Percentiles rank a stretch among this genome's conserved stretches.
Evolutionary conservation across 495 filamentous ascomycete genomes (phyloP).

Genomic region (Penicillium soppii): DNA sequence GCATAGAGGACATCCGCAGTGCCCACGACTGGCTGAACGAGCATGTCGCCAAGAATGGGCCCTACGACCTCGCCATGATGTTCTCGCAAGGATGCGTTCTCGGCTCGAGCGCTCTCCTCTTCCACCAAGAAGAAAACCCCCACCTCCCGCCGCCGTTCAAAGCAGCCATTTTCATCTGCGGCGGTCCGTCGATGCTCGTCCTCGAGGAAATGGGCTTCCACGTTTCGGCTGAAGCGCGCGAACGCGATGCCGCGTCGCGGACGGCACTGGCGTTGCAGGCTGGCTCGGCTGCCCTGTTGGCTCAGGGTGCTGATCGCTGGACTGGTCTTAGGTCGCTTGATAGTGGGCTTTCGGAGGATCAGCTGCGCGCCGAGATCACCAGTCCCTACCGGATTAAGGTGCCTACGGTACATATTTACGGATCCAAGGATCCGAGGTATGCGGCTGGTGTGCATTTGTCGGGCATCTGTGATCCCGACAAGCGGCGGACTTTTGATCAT

Average conservation of each 20-base stretch:
- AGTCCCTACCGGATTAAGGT: slow-evolving; percentile 48
- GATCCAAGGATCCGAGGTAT: slow-evolving; percentile 56
- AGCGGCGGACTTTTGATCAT: slow-evolving; percentile 52
- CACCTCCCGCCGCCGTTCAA: slow-evolving; percentile 50
- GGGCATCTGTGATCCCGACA: slow-evolving; percentile 48
- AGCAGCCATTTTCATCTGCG: slow-evolving; percentile 60
- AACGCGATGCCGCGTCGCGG: slow-evolving; percentile 32
- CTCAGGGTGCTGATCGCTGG: slow-evolving; percentile 30
- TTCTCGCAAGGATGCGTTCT: slow-evolving; percentile 62
- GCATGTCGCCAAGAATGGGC: slow-evolving; percentile 49
- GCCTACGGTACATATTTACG: slow-evolving; percentile 64
- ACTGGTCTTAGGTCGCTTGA: slow-evolving; percentile 13
- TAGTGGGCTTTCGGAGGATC: slow-evolving; percentile 49
- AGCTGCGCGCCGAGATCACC: slow-evolving; percentile 43
- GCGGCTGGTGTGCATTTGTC: slow-evolving; percentile 55
- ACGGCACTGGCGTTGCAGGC: slow-evolving; percentile 30
- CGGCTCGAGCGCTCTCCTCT: slow-evolving; percentile 42
- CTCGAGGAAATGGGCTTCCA: slow-evolving; percentile 50
- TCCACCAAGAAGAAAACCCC: slow-evolving; percentile 36
- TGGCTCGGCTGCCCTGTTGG: slow-evolving; percentile 26
- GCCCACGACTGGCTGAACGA: slow-evolving; percentile 47
- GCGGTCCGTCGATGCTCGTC: slow-evolving; percentile 47
- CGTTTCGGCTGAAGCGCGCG: slow-evolving; percentile 42
- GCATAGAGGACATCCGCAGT: slow-evolving; percentile 32
- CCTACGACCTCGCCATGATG: slow-evolving; percentile 60